Evolutionary conservation across 2,329 filamentous ascomycete genomes (phyloP), one percentile per base, ranked within the genome.

Genomic region (Trichoderma arundinaceum): DNA sequence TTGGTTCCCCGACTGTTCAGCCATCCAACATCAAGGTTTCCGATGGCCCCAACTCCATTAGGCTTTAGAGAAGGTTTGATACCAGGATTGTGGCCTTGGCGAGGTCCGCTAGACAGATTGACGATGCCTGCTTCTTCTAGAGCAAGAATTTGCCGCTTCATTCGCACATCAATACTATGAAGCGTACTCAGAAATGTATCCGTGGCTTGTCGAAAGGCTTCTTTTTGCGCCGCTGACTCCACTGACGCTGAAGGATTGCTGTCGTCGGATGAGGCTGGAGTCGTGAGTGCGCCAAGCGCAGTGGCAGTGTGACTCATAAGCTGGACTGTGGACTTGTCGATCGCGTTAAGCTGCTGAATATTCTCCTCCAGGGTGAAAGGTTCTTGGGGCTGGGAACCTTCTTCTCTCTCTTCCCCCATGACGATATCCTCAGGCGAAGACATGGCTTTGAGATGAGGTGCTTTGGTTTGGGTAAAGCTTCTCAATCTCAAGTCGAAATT

Each of bases 1-100:
- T 90, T 90, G 69, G 91, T 90, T 68, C 91, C 92, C 65, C 92
- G 86, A 72, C 92, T 94, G 75, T 97, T 98, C 72, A 98, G 78
- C 87, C 91, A 94, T 38, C 94, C 94, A 13, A 96, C 89, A 74
- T 97, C 94, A 61, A 97, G 81, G 33, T 79, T 80, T 9, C 85
- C 86, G 39, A 87, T 84, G 71, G 81, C 82, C 22, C 82, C 86
- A 65, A 81, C 78, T 44, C 83, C 86, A 51, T 86, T 80, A 44
- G 88, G 82, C 74, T 87, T 79, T 69, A 86, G 70, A 9, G 81
- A 80, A 12, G 78, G 75, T 49, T 76, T 77, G 28, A 83, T 78
- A 0, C 69, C 74, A 0, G 71, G 71, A 7, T 71, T 74, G 9
- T 72, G 70, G 13, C 75, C 74, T 48, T 76, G 73, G 0, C 74